phyloP scores from a whole-genome alignment of 2,329 filamentous ascomycete species.

The Diaporthe sp. region DNA sequence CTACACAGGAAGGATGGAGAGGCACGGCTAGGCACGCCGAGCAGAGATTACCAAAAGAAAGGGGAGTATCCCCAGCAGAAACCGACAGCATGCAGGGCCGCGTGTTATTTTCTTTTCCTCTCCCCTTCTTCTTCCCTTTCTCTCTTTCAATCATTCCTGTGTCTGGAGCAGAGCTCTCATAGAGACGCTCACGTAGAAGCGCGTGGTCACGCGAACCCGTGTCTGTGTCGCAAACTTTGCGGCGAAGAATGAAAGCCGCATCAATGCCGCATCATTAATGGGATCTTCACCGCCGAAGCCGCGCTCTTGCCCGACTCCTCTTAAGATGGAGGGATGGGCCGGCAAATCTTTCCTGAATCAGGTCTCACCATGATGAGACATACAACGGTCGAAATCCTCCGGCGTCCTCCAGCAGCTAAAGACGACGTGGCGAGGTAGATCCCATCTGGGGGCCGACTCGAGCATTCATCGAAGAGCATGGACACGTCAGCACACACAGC shows the following conservation, averaged over 20 bases:
- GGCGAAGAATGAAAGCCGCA: constrained; percentile 3
- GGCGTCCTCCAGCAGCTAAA: background rate
- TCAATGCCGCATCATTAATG: background rate
- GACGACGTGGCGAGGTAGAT: constrained; percentile 7
- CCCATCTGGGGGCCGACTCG: background rate
- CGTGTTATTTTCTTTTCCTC: background rate
- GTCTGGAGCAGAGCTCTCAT: background rate
- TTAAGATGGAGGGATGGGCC: background rate
- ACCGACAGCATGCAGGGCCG: background rate
- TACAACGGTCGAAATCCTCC: background rate
- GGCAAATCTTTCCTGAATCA: constrained; percentile 5
- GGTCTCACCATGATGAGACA: constrained; percentile 3
- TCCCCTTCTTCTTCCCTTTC: no score
- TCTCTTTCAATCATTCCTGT: background rate
- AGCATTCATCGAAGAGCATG: background rate
- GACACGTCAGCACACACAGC: constrained; percentile 1
- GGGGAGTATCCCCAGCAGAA: background rate
- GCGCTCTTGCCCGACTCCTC: background rate
- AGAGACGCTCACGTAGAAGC: background rate
- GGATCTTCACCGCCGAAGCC: background rate
- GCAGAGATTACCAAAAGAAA: background rate
- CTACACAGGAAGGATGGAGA: background rate
- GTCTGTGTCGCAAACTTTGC: background rate
- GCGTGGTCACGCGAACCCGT: background rate
- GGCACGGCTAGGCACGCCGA: background rate